Evolutionary conservation across 2,329 filamentous ascomycete genomes (phyloP).

Genomic region (Pseudonectria buxi): DNA sequence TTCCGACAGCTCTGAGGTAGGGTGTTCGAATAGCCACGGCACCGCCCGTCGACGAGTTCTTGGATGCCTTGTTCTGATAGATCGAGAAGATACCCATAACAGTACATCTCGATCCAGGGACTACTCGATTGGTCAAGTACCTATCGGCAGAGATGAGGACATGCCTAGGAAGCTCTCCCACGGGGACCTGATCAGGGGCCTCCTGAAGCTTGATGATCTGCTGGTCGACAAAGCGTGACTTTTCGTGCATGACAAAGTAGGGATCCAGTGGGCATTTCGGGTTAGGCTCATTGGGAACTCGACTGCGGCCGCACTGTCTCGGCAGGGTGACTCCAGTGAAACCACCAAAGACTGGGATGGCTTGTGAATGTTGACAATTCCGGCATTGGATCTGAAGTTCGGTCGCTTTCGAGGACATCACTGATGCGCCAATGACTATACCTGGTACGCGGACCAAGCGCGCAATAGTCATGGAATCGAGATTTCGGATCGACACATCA

Average conservation of each 20-base stretch:
- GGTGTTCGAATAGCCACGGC: constrained; percentile 94
- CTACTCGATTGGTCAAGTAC: constrained; percentile 90
- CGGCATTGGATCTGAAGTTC: constrained; percentile 80
- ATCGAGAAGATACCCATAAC: constrained; percentile 98
- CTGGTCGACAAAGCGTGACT: constrained; percentile 91
- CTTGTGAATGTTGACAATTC: constrained; percentile 68
- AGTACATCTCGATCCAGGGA: constrained; percentile 89
- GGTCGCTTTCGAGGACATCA: constrained; percentile 93
- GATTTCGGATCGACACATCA: constrained; percentile 85
- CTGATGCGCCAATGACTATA: constrained; percentile 95
- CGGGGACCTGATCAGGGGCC: constrained; percentile 92
- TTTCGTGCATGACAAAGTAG: constrained; percentile 93
- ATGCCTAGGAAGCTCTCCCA: constrained; percentile 90
- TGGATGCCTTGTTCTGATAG: constrained; percentile 85
- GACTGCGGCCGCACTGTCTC: constrained; percentile 62
- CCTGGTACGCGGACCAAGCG: constrained; percentile 94
- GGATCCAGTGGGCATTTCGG: constrained; percentile 86
- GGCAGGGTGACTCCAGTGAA: constrained; percentile 85
- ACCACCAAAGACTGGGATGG: constrained; percentile 69
- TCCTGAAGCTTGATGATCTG: constrained; percentile 98
- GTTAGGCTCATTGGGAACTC: constrained; percentile 57
- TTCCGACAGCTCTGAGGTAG: constrained; percentile 86
- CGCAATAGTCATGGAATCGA: constrained; percentile 88
- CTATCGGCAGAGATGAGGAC: constrained; percentile 95
- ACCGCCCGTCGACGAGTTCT: constrained; percentile 63